Percentiles rank a stretch among this genome's conserved stretches.
These are phyloP conservation scores for Candida parachauliodes DNA, from an alignment of 805 yeast species.

Conservation along the genomic window DNA sequence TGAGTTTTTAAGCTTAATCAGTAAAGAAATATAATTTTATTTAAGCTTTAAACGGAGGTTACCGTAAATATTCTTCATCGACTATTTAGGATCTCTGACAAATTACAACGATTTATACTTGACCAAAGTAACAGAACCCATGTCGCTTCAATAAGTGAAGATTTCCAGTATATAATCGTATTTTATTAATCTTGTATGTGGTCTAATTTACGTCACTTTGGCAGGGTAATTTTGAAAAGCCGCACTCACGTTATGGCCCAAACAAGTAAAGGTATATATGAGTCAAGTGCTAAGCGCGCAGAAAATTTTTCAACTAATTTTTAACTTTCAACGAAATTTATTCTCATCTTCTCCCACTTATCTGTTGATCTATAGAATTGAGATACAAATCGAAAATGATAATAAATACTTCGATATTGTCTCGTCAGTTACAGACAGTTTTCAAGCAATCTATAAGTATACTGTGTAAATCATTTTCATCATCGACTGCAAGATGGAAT, in stretches of 20 bases:
- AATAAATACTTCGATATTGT: constrained; percentile 1
- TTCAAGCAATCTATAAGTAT: background rate
- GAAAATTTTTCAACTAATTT: constrained; percentile 7
- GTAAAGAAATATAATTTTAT: too few relatives aligned
- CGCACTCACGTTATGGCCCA: background rate
- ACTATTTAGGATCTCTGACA: too few relatives aligned
- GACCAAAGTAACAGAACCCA: too few relatives aligned
- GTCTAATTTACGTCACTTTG: constrained; percentile 2
- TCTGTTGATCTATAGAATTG: too few relatives aligned
- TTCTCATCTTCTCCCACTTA: constrained; percentile 1
- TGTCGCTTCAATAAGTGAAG: too few relatives aligned
- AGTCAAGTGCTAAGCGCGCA: constrained; percentile 5
- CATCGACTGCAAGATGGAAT: background rate
- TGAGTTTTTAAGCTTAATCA: too few relatives aligned
- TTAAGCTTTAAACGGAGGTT: too few relatives aligned
- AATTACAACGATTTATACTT: too few relatives aligned
- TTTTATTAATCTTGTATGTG: too few relatives aligned
- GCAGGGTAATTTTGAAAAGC: background rate
- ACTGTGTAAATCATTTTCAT: constrained; percentile 7
- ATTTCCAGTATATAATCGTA: too few relatives aligned
- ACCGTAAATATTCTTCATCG: too few relatives aligned
- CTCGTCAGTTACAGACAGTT: background rate
- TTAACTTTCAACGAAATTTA: constrained; percentile 2
- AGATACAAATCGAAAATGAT: constrained; percentile 1
- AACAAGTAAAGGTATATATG: constrained; percentile 1